phyloP scores from a whole-genome alignment of 352 stramenopile species.

The Globisporangium nunn region DNA sequence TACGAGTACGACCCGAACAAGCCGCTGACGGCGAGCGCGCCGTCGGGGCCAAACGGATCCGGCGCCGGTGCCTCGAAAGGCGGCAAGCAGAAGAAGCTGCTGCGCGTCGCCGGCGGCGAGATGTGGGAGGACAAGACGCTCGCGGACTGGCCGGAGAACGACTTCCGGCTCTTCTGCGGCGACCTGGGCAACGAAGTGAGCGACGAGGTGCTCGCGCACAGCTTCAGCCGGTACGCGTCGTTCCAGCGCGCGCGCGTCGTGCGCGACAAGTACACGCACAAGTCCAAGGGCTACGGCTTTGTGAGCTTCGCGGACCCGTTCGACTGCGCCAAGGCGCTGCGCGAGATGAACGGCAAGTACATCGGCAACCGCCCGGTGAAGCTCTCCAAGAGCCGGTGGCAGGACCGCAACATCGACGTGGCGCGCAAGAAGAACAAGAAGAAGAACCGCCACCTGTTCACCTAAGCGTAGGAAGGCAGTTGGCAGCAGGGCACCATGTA shows the following conservation, averaged over 20 bases:
- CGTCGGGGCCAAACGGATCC: neutral
- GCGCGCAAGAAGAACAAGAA: constrained; percentile 87
- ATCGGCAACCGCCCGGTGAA: constrained; percentile 92
- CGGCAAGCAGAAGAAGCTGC: constrained; percentile 36
- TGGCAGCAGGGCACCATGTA: too few relatives aligned
- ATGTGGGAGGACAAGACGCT: constrained; percentile 91
- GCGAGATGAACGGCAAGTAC: constrained; percentile 97
- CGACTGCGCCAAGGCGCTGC: constrained; percentile 91
- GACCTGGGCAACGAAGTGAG: constrained; percentile 92
- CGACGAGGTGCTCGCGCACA: constrained; percentile 79
- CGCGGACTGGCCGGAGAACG: constrained; percentile 93
- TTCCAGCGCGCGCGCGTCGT: constrained; percentile 81
- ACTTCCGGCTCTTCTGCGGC: constrained; percentile 95
- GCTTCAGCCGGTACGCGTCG: constrained; percentile 63
- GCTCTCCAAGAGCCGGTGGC: constrained; percentile 93
- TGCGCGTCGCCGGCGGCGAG: constrained; percentile 75
- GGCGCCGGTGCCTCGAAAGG: neutral
- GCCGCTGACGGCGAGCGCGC: constrained; percentile 16
- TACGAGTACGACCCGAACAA: constrained; percentile 75
- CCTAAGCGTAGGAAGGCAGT: constrained; percentile 3
- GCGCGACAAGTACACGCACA: constrained; percentile 81
- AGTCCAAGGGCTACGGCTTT: constrained; percentile 94
- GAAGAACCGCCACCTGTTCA: constrained; percentile 76
- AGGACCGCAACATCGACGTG: constrained; percentile 91
- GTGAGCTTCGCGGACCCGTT: constrained; percentile 92